Conservation (phyloP, 2,329 filamentous ascomycete species). For the Trichoderma endophyticum region DNA sequence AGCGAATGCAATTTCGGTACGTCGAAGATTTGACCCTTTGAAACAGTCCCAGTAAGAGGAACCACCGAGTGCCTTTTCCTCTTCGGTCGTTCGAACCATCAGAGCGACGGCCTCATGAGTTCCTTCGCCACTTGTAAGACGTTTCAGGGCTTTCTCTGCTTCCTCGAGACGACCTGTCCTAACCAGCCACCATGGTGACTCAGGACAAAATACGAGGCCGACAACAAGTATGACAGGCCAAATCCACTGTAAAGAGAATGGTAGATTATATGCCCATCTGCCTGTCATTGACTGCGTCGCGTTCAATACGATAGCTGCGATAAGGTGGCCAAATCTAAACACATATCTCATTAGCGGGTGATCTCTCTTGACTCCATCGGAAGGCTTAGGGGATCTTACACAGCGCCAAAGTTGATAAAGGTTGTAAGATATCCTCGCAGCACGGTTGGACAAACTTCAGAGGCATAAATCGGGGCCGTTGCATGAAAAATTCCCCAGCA, state of each 20-base stretch:
- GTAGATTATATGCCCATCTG: neutral
- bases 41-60: slow-evolving; percentile 38
- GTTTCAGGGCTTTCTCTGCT: neutral
- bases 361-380: neutral
- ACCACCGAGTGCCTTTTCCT: neutral
- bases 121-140: neutral
- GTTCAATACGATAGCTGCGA: neutral
- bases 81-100: neutral
- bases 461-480: neutral
- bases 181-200: neutral
- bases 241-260: neutral
- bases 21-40: slow-evolving; percentile 41
- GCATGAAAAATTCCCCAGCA: slow-evolving; percentile 37
- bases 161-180: neutral
- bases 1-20: slow-evolving; percentile 33
- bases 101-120: neutral
- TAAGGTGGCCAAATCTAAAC: neutral
- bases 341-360: neutral
- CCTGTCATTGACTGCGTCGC: neutral
- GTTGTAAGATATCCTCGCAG: neutral
- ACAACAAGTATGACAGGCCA: neutral
- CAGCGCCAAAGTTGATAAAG: neutral
- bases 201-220: neutral
- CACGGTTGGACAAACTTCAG: neutral
- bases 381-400: neutral